Evolutionary conservation across 306 rosid genomes (phyloP).

Genomic region (Hippophae gyantsensis): DNA sequence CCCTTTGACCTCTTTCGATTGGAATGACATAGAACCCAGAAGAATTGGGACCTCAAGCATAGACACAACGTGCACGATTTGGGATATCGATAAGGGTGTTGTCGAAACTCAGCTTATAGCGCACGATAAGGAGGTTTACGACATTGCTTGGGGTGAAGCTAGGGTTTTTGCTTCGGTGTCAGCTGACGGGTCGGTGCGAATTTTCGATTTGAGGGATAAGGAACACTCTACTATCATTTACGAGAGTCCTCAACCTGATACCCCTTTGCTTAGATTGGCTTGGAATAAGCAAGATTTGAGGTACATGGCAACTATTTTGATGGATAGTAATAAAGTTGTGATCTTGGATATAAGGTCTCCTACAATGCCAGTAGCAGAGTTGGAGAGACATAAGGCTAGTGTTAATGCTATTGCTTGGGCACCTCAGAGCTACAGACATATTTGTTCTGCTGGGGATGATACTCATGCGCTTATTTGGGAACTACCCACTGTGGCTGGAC

Average conservation of each 20-base stretch:
- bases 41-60: conserved; percentile 86
- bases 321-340: conserved; percentile 85
- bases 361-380: conserved; percentile 76
- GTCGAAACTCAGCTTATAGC: conserved; percentile 98
- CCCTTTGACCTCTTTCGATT: conserved; percentile 88
- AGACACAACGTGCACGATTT: conserved; percentile 88
- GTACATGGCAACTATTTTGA: conserved; percentile 82
- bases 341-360: conserved; percentile 87
- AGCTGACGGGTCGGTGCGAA: conserved; percentile 89
- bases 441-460: conserved; percentile 81
- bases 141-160: conserved; percentile 95
- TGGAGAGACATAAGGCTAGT: conserved; percentile 64
- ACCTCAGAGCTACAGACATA: conserved; percentile 56
- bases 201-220: conserved; percentile 77
- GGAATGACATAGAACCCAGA: conserved; percentile 83
- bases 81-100: conserved; percentile 74
- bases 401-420: conserved; percentile 81
- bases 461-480: conserved; percentile 88
- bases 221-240: conserved; percentile 93
- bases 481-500: conserved; percentile 68
- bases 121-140: conserved; percentile 88
- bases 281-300: conserved; percentile 96
- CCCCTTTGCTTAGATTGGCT: conserved; percentile 83
- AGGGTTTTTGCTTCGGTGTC: conserved; percentile 88
- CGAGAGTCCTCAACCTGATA: conserved; percentile 88